Conservation (phyloP, 2,329 filamentous ascomycete genomes). For the Aureobasidium sp. region DNA sequence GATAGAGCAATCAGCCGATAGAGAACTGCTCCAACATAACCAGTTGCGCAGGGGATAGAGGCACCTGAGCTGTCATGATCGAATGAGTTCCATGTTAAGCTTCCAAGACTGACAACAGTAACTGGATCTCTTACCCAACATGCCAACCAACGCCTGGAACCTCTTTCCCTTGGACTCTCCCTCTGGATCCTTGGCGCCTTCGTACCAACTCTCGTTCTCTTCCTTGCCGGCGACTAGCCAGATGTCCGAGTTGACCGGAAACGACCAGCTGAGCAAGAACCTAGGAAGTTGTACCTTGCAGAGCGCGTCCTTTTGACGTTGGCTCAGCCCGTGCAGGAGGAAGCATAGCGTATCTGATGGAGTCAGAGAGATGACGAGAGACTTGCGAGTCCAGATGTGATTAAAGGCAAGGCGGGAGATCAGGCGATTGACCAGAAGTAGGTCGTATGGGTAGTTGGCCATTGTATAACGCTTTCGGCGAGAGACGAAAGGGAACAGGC, state of each 20-base stretch:
- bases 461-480: slow-evolving; percentile 12
- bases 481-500: slow-evolving; percentile 1
- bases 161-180: background rate
- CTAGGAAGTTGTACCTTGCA: slow-evolving; percentile 14
- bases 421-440: slow-evolving; percentile 14
- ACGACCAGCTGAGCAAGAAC: slow-evolving; percentile 16
- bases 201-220: background rate
- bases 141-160: background rate
- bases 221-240: slow-evolving; percentile 15
- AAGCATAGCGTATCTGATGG: slow-evolving; percentile 17
- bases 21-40: background rate
- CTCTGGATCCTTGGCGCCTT: background rate
- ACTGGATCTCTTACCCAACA: background rate
- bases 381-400: slow-evolving; percentile 15
- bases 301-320: slow-evolving; percentile 14
- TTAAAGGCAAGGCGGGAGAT: slow-evolving; percentile 13
- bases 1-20: background rate
- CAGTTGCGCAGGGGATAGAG: background rate
- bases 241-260: slow-evolving; percentile 16
- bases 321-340: slow-evolving; percentile 15
- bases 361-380: slow-evolving; percentile 15
- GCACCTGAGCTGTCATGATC: background rate
- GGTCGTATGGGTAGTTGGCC: slow-evolving; percentile 11
- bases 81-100: background rate
- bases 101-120: background rate